phyloP scores from a whole-genome alignment of 75 land plant species.

The Selaginella moellendorffii region DNA sequence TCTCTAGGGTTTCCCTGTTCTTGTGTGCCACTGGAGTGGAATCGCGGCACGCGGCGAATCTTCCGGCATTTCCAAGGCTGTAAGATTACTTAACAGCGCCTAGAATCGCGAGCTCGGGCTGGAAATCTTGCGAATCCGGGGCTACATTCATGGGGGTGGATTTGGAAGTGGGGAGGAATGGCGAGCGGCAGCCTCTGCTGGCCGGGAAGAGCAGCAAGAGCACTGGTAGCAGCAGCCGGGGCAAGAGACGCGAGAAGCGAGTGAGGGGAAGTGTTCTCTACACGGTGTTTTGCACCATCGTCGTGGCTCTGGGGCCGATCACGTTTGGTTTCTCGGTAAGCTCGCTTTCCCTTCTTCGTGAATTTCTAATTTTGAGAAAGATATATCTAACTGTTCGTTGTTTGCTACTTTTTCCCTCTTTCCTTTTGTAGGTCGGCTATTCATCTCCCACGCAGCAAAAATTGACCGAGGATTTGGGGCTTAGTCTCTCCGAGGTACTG shows the following conservation, averaged over 20 bases:
- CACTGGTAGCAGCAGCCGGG: neutral
- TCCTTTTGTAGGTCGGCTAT: constrained; percentile 48
- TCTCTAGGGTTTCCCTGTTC: too few species aligned
- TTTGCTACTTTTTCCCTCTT: neutral
- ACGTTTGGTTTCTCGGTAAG: constrained; percentile 85
- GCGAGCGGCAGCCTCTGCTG: neutral
- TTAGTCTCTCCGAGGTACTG: constrained; percentile 56
- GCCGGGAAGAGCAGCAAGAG: neutral
- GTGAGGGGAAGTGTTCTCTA: constrained; percentile 8
- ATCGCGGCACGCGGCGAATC: too few species aligned
- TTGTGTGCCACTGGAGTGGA: too few species aligned
- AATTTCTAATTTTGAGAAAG: too few species aligned
- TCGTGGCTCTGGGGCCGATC: constrained; percentile 86
- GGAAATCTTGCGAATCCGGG: too few species aligned
- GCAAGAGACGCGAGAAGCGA: neutral
- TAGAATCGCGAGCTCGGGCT: too few species aligned
- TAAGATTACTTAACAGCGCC: too few species aligned
- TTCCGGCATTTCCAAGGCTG: too few species aligned
- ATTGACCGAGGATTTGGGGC: constrained; percentile 41
- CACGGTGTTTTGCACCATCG: constrained; percentile 53
- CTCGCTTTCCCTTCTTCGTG: neutral
- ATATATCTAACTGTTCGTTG: neutral
- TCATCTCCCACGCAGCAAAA: constrained; percentile 59
- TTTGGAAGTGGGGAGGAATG: neutral
- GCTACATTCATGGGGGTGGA: too few species aligned